phyloP scores from a whole-genome alignment of 2,329 filamentous ascomycete species.

The Dendrostoma leiphaemia region DNA sequence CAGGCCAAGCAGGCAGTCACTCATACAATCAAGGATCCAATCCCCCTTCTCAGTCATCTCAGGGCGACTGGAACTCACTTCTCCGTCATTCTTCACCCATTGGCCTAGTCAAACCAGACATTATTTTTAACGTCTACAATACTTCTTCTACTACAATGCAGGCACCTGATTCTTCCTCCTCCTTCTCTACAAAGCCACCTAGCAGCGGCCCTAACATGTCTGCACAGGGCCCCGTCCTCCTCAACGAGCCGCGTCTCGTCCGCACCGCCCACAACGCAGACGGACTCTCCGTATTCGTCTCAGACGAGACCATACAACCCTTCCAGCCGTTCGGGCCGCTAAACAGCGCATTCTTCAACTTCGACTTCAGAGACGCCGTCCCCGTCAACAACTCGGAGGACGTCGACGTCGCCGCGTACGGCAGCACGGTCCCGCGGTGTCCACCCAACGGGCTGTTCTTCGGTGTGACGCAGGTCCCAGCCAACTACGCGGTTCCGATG shows the following conservation, averaged over 20 bases:
- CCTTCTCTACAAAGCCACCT: neutral
- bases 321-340: slow-evolving; percentile 32
- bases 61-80: slow-evolving; percentile 25
- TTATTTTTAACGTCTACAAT: slow-evolving; percentile 24
- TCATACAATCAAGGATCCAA: neutral
- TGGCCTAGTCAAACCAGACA: slow-evolving; percentile 26
- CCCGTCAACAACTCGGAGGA: slow-evolving; percentile 30
- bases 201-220: neutral
- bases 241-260: slow-evolving; percentile 26
- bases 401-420: slow-evolving; percentile 1
- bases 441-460: slow-evolving; percentile 34
- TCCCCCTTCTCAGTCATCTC: neutral
- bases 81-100: slow-evolving; percentile 26
- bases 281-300: slow-evolving; percentile 31
- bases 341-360: slow-evolving; percentile 28
- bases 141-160: neutral
- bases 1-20: neutral
- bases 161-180: neutral
- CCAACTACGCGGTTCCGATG: slow-evolving; percentile 32
- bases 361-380: slow-evolving; percentile 28
- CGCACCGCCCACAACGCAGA: slow-evolving; percentile 28
- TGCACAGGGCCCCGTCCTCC: neutral
- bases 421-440: slow-evolving; percentile 31
- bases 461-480: slow-evolving; percentile 31
- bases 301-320: slow-evolving; percentile 25